Base-by-base conservation (phyloP, 805 yeast genomes). In the Suhomyces faveliae region DNA sequence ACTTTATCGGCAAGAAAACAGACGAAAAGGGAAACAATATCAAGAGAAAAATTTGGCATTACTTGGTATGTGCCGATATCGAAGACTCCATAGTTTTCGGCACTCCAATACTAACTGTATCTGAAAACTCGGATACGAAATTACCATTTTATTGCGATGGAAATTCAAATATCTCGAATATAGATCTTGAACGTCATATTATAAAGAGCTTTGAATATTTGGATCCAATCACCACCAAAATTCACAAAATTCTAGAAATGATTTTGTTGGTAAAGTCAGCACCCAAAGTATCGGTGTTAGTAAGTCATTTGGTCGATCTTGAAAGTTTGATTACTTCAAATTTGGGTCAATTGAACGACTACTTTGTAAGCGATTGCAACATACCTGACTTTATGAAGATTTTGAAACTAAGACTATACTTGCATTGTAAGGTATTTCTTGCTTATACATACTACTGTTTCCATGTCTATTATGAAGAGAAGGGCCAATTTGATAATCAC, bases 21-120 rank as follows among this genome's bases (percentile, higher is more conserved):
- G 50, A 50, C 15, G 52, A 42, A 10, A 50, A 46, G 10, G 42
- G 50, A 13, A 54, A 57, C 22, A 55, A 69, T 3, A 57, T 81
- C 4, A 73, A 79, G 74, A 71, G 88, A 56, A 82, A 79, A 53
- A 70, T 81, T 3, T 84, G 88, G 88, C 74, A 73, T 59, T 64
- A 68, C 21, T 60, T 83, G 33, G 66, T 79, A 3, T 55, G 73
- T 1, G 25, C 17, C 21, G 87, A 83, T 56, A 51, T 69, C 1
- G 70, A 75, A 13, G 59, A 63, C 45, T 60, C 65, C 0, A 67
- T 69, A 6, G 67, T 66, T 38, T 53, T 50, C 23, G 52, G 53
- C 11, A 48, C 54, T 8, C 55, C 59, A 1, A 40, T 53, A 7
- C 25, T 45, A 10, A 43, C 44, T 46, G 11, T 20, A 17, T 25